A percentile compares a stretch with the other conserved stretches of the same genome.
Evolutionary conservation across 2,329 filamentous ascomycete species (phyloP).

Genomic region (Cladosporium velox): DNA sequence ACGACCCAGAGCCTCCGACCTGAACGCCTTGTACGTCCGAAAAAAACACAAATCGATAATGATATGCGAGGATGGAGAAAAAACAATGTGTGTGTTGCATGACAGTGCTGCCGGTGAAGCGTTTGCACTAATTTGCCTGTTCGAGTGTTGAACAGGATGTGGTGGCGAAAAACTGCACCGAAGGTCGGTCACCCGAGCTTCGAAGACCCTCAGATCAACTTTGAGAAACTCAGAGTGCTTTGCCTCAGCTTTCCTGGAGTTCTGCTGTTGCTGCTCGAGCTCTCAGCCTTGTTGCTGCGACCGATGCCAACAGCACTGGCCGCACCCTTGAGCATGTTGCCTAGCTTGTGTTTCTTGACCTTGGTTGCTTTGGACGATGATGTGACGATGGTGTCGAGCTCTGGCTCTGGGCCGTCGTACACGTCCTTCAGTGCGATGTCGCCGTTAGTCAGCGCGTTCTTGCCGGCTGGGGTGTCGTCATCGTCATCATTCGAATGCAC

Average conservation of each 20-base stretch:
- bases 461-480: background rate
- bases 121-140: background rate
- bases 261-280: conserved; percentile 12
- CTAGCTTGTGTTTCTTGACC: conserved; percentile 21
- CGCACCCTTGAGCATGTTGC: conserved; percentile 15
- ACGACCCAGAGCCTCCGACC: background rate
- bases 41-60: background rate
- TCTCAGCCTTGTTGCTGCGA: conserved; percentile 21
- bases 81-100: background rate
- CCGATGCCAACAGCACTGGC: conserved; percentile 25
- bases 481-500: conserved; percentile 6
- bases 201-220: conserved; percentile 1
- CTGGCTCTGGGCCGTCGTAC: conserved; percentile 10
- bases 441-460: background rate
- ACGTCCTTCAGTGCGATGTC: background rate
- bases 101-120: background rate
- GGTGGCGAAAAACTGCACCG: background rate
- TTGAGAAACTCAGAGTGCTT: conserved; percentile 29
- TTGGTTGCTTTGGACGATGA: conserved; percentile 10
- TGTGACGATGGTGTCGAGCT: conserved; percentile 10
- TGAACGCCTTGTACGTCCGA: background rate
- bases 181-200: background rate
- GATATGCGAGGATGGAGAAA: background rate
- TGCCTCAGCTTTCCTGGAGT: conserved; percentile 26
- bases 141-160: background rate